Base-by-base conservation (phyloP, 2,329 filamentous ascomycete species). In the Elsinoe arachidis region DNA sequence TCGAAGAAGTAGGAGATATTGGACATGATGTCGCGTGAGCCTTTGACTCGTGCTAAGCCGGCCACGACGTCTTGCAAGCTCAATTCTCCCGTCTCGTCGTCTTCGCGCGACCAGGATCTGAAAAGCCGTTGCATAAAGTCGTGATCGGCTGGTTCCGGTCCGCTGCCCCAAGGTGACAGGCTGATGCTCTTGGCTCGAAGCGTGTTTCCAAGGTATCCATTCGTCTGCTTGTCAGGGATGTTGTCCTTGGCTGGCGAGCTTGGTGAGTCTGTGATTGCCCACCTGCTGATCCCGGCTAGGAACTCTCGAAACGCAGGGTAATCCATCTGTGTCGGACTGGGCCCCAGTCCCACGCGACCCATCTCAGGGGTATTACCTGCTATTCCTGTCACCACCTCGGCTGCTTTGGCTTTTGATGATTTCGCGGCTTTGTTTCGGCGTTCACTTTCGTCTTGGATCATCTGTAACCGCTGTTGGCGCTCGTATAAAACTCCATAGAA, bases 1-100 rank as follows among this genome's bases (percentile, higher is more conserved):
- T 96, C 89, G 65, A 99, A 99, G 71, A 99, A 97, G 73, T 97
- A 97, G 60, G 85, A 93, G 67, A 99, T 97, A 59, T 88, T 93
- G 30, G 89, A 89, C 92, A 99, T 96, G 63, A 99, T 96, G 71
- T 99, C 93, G 47, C 86, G 85, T 57, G 87, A 90, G 7, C 93
- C 92, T 70, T 96, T 97, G 67, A 99, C 89, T 12, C 88, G 84
- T 1, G 92, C 91, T 46, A 99, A 77, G 0, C 93, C 93, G 15
- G 86, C 87, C 4, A 97, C 93, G 2, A 99, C 90, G 64, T 97
- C 89, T 67, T 96, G 90, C 52, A 99, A 75, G 15, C 85, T 95
- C 61, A 99, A 74, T 1, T 86, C 84, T n/a, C 85, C 86, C 30
- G 80, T 84, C 55, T 83, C 83, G 61, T 91, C 87, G 4, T 83